Evolutionary conservation across 2,329 filamentous ascomycete genomes (phyloP).

Genomic region (Penicillium paneum): DNA sequence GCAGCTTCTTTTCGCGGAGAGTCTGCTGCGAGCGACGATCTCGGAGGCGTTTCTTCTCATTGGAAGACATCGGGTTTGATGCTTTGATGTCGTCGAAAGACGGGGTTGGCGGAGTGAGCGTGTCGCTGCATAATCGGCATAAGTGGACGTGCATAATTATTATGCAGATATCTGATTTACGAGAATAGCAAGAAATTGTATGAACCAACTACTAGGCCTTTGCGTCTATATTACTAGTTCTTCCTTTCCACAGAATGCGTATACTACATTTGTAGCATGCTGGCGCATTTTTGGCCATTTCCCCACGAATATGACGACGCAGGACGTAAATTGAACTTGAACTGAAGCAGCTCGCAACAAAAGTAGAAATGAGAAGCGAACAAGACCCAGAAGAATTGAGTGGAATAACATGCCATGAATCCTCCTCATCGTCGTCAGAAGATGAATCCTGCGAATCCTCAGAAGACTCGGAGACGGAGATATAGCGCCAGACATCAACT

Average conservation of each 20-base stretch:
- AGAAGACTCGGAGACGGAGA: neutral
- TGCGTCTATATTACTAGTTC: too few relatives aligned
- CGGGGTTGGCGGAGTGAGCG: neutral
- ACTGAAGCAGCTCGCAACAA: too few relatives aligned
- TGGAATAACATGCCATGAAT: neutral
- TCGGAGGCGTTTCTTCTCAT: conserved; percentile 23
- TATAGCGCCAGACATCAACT: neutral
- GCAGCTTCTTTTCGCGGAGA: conserved; percentile 25
- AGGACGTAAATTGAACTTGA: neutral
- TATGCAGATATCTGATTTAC: neutral
- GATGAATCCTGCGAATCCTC: neutral
- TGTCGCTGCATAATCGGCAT: neutral
- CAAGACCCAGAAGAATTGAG: too few relatives aligned
- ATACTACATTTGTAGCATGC: too few relatives aligned
- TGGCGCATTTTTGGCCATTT: neutral
- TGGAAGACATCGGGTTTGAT: conserved; percentile 5
- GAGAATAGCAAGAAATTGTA: too few relatives aligned
- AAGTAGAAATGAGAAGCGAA: too few relatives aligned
- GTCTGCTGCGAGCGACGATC: conserved; percentile 29
- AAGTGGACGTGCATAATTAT: neutral
- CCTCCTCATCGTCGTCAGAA: neutral
- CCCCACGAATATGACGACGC: neutral
- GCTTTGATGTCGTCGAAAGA: neutral
- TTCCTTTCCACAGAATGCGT: too few relatives aligned
- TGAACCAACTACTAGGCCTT: too few relatives aligned